Conservation (phyloP, 768 basidiomycete genomes). For the Podaxis sp. region DNA sequence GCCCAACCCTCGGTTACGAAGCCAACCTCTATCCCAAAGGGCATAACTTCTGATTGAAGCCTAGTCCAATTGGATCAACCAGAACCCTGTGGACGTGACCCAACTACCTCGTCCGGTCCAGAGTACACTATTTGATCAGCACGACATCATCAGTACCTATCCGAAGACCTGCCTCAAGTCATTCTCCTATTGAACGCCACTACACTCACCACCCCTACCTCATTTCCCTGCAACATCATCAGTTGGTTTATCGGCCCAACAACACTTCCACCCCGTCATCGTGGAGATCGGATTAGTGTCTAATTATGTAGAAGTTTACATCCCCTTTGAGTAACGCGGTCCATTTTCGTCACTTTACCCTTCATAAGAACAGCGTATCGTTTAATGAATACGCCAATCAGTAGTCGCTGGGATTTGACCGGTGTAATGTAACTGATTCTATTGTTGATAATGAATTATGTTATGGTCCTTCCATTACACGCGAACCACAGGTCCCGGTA, state of each 20-base stretch:
- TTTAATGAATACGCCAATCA: neutral
- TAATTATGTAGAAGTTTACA: neutral
- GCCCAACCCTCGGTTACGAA: constrained; percentile 1
- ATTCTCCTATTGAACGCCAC: neutral
- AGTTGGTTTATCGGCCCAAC: neutral
- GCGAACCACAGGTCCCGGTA: neutral
- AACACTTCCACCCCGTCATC: neutral
- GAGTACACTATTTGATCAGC: neutral
- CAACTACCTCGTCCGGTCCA: neutral
- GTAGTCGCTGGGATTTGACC: neutral
- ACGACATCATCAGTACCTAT: neutral
- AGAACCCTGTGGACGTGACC: neutral
- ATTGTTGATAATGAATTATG: neutral
- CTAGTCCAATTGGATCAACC: neutral
- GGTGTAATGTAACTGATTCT: no score
- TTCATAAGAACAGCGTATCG: neutral
- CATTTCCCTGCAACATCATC: neutral
- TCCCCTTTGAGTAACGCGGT: neutral
- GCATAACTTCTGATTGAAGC: neutral
- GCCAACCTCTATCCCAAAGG: neutral
- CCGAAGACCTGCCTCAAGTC: neutral
- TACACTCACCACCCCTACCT: neutral
- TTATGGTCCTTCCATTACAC: neutral
- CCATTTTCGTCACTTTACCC: neutral
- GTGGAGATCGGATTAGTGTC: neutral